Base-by-base conservation (phyloP, 2,329 filamentous ascomycete species). In the Epichloe sylvatica region DNA sequence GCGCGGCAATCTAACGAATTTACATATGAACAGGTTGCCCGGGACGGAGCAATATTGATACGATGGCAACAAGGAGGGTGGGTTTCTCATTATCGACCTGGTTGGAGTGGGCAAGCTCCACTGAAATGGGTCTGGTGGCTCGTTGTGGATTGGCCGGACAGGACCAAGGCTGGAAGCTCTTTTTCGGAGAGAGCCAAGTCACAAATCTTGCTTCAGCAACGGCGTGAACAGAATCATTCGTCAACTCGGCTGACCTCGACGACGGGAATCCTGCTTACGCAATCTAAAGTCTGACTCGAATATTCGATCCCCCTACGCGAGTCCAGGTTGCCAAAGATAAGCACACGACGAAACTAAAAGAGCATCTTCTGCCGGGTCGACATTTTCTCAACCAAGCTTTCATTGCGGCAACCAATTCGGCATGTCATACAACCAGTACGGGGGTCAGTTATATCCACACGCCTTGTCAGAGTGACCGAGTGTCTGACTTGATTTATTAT, bases 401-500 rank as follows among this genome's bases (percentile, higher is more conserved):
- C 8, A 30, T 39, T 34, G 21, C 50, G 15, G 30, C 50, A 37
- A 17, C 47, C 49, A 49, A 47, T 48, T 48, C 49, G 52, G 41
- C 52, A 80, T 80, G 77, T 68, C 77, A 17, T 80, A 79, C 63
- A 78, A 80, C 59, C 76, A 74, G n/a, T 80, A 80, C 54, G 75
- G 75, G 68, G 73, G 73, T 75, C 61, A 56, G 66, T 60, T 15
- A 17, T 9, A 13, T 25, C 13, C 13, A 30, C 2, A 13, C 15
- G 13, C 5, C n/a, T 17, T 3, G 7, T 40, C 9, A 19, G 39
- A 33, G 11, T 19, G 11, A 25, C 17, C 3, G 11, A 45, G 23
- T 37, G 15, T 37, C 50, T 47, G 11, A 38, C 44, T 4, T 34
- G 12, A 25, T 43, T 17, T 17, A 17, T 36, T 9, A 50, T 11